phyloP scores from a whole-genome alignment of 2,329 filamentous ascomycete genomes.

The Neofusicoccum cordaticola region DNA sequence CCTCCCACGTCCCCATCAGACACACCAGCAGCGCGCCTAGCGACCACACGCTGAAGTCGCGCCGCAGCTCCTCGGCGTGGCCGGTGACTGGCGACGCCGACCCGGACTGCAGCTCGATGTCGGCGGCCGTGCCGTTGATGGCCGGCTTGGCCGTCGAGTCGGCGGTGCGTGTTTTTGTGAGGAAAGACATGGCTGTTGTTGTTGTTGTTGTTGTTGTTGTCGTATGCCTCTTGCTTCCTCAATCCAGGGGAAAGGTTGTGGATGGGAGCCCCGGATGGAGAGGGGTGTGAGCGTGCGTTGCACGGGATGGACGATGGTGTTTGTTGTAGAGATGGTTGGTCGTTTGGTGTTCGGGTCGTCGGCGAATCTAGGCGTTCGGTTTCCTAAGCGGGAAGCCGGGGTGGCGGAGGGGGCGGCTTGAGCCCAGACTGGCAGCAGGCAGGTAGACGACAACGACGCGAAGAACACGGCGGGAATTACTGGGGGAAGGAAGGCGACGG shows the following conservation, averaged over 20 bases:
- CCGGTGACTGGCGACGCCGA: conserved; percentile 2
- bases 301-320: background rate
- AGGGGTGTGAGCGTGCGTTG: background rate
- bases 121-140: background rate
- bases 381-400: conserved; percentile 8
- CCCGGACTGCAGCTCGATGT: background rate
- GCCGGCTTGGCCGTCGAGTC: background rate
- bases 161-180: background rate
- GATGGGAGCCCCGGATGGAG: too few relatives aligned
- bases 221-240: background rate
- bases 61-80: conserved; percentile 27
- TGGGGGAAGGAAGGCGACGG: background rate
- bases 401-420: background rate
- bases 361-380: background rate
- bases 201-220: background rate
- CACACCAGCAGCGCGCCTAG: conserved; percentile 46
- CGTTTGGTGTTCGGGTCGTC: background rate
- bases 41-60: conserved; percentile 46
- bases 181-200: background rate
- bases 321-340: background rate
- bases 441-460: background rate
- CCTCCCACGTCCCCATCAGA: conserved; percentile 54
- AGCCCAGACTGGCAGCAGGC: background rate
- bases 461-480: background rate
- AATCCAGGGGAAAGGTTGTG: background rate